Evolutionary conservation across 768 basidiomycete genomes (phyloP), one percentile per base, ranked within the genome.

Genomic region (Phlebiopsis gigantea): DNA sequence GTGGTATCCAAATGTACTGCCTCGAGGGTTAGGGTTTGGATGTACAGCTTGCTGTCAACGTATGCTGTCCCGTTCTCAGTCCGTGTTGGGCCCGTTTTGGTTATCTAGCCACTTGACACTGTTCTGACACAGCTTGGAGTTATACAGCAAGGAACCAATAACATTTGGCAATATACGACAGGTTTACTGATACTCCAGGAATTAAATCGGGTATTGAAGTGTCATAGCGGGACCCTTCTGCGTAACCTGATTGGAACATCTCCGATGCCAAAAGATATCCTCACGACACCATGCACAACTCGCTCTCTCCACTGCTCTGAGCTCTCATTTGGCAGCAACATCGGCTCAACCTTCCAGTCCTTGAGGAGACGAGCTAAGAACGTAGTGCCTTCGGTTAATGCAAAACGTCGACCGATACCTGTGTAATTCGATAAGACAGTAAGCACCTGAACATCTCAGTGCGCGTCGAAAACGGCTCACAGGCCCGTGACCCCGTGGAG

Each of bases 401-500:
- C 55, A 24, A 56, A 56, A 4, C 46, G 42, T 4, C 55, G 55
- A n/a, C 53, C 55, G 31, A 56, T 56, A 28, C 55, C 55, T 56
- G 28, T 21, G 25, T 46, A 25, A 25, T 8, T 26, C 25, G 19
- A 22, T 14, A 25, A 15, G 22, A 22, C 15, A 26, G 25, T 44
- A 6, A 8, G 43, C 21, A n/a, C 7, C n/a, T 7, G n/a, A 17
- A n/a, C 15, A n/a, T 7, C 43, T 17, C 21, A 7, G 7, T 44
- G 17, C 7, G 43, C 15, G 29, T 21, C 22, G 1, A 17, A 30
- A 7, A 14, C 10, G 5, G 15, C 55, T 39, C 24, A 56, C 55
- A 56, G 14, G 55, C 25, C n/a, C 55, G 45, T 5, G 55, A 29
- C 25, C 55, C 55, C 5, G 41, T n/a, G 25, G 55, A 56, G 24